A percentile compares a stretch with the other conserved stretches of the same genome.
These are phyloP conservation scores for Cyclostephanos tholiformis DNA, from an alignment of 108 stramenopile genomes.

Conservation along the genomic window DNA sequence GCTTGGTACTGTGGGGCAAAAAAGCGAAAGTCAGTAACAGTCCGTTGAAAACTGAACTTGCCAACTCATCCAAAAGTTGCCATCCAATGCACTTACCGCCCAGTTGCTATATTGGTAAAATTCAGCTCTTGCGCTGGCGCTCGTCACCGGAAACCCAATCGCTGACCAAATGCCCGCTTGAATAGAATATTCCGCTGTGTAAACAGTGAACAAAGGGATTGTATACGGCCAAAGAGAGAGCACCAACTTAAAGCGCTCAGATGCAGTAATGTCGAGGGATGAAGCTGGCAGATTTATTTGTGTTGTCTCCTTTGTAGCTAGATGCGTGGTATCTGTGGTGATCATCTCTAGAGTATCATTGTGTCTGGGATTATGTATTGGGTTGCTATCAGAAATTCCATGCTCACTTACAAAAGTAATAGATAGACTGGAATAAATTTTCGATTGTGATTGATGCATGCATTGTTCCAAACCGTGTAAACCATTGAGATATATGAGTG, in stretches of 20 bases:
- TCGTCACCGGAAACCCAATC: constrained; percentile 75
- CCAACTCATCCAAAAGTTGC: not conserved
- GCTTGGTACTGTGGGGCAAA: constrained; percentile 54
- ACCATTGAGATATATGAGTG: constrained; percentile 21
- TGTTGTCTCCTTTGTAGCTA: not conserved
- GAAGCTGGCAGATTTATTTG: not conserved
- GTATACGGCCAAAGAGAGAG: constrained; percentile 70
- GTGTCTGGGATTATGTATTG: not conserved
- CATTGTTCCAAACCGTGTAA: constrained; percentile 17
- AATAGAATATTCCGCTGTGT: constrained; percentile 70
- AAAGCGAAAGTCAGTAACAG: not conserved
- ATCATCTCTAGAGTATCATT: constrained; percentile 27
- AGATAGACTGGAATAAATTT: not conserved
- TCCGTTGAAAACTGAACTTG: not conserved
- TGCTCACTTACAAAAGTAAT: not conserved
- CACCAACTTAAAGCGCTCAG: constrained; percentile 46
- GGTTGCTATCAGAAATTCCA: not conserved
- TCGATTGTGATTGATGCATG: constrained; percentile 3
- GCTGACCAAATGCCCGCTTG: constrained; percentile 75
- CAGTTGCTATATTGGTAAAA: constrained; percentile 79
- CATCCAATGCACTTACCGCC: constrained; percentile 29
- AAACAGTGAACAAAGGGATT: constrained; percentile 78
- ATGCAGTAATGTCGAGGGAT: constrained; percentile 31
- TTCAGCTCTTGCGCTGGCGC: constrained; percentile 46
- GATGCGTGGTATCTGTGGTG: constrained; percentile 6